phyloP scores from a whole-genome alignment of 2,329 filamentous ascomycete genomes.

The Sclerotinia borealis region DNA sequence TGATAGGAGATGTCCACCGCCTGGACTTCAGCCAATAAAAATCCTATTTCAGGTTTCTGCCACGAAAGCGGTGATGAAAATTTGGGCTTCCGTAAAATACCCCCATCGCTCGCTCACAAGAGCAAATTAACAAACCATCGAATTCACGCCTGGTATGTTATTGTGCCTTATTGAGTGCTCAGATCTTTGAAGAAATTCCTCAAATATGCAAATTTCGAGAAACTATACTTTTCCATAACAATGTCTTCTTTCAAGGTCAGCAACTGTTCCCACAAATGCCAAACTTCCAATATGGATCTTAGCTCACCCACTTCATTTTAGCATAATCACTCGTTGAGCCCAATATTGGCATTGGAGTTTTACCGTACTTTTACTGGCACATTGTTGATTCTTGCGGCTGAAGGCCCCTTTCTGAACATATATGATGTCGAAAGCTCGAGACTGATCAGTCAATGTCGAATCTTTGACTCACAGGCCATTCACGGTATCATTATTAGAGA shows the following conservation, averaged over 20 bases:
- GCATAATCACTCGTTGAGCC: constrained; percentile 35
- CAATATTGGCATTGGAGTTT: constrained; percentile 56
- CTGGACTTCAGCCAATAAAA: not conserved
- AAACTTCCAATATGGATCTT: not conserved
- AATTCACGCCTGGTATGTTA: not conserved
- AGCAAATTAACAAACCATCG: not conserved
- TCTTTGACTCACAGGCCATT: constrained; percentile 65
- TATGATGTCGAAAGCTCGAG: constrained; percentile 36
- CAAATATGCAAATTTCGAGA: not conserved
- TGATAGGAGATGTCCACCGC: too few species aligned
- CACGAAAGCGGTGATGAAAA: not conserved
- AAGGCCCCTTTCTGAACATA: constrained; percentile 52
- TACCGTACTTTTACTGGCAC: constrained; percentile 33
- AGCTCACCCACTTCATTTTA: constrained; percentile 14
- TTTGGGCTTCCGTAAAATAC: not conserved
- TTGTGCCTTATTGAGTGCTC: not conserved
- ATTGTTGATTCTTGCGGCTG: constrained; percentile 49
- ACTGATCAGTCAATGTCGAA: constrained; percentile 38
- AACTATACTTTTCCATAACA: not conserved
- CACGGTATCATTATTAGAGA: constrained; percentile 59
- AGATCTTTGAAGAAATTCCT: not conserved
- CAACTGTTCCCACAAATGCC: not conserved
- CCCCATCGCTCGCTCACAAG: not conserved
- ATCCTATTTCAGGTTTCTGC: not conserved
- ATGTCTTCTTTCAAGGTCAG: constrained; percentile 13